Evolutionary conservation across 176 grass and related monocot species (phyloP).

Genomic region (Musa troglodytarum): DNA sequence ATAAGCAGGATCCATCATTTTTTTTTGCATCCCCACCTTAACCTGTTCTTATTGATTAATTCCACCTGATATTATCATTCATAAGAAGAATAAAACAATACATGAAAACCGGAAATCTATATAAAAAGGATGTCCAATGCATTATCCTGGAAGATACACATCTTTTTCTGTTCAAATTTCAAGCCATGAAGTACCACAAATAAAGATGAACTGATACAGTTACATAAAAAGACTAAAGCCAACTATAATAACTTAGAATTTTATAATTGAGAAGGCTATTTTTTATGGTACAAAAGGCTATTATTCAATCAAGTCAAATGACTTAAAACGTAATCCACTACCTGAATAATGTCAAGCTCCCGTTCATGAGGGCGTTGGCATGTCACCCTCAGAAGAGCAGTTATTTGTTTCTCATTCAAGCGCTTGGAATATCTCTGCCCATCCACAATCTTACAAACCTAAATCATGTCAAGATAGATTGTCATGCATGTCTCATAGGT

Average conservation of each 20-base stretch:
- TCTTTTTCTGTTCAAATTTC: no score
- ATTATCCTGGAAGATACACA: no score
- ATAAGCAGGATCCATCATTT: no score
- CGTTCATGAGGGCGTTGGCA: slow-evolving; percentile 26
- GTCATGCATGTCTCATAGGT: not conserved
- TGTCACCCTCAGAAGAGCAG: slow-evolving; percentile 24
- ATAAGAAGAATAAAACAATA: no score
- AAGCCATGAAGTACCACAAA: not conserved
- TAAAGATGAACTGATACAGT: not conserved
- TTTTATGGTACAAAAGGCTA: not conserved
- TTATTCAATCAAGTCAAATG: not conserved
- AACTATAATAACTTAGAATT: not conserved
- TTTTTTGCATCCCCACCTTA: no score
- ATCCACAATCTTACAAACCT: slow-evolving; percentile 51
- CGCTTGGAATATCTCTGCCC: slow-evolving; percentile 57
- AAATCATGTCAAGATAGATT: slow-evolving; percentile 1
- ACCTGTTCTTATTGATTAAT: no score
- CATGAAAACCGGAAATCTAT: no score
- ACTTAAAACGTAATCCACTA: slow-evolving; percentile 28
- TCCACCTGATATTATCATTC: no score
- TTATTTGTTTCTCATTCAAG: slow-evolving; percentile 31
- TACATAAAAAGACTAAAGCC: not conserved
- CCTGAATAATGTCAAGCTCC: slow-evolving; percentile 28
- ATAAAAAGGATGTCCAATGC: no score
- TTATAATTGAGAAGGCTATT: slow-evolving; percentile 1